Conservation (phyloP, 805 yeast genomes). For the Hanseniaspora singularis region DNA sequence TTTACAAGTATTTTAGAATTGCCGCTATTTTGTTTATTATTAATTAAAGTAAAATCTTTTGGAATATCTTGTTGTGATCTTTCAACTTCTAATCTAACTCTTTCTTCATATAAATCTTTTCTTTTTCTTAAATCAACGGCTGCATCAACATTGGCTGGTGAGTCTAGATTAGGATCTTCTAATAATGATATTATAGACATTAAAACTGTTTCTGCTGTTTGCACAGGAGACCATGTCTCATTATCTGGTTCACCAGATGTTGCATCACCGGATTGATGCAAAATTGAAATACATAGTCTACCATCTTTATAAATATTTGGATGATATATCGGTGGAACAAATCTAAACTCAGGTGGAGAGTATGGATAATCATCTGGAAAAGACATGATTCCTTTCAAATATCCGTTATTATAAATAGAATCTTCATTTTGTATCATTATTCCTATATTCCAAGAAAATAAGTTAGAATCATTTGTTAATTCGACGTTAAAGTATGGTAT, state of each 20-base stretch:
- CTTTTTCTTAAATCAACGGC: constrained; percentile 79
- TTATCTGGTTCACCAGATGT: constrained; percentile 78
- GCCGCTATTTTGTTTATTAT: neutral
- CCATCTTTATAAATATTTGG: constrained; percentile 95
- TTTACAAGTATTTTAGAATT: no score
- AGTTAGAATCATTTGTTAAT: constrained; percentile 46
- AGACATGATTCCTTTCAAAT: constrained; percentile 84
- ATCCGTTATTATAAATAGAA: constrained; percentile 87
- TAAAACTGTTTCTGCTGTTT: constrained; percentile 81
- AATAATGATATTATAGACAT: constrained; percentile 80
- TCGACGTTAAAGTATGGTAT: constrained; percentile 61
- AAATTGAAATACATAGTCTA: constrained; percentile 77
- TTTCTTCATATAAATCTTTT: constrained; percentile 60
- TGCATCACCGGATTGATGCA: constrained; percentile 85
- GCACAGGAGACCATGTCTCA: constrained; percentile 91
- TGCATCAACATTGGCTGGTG: constrained; percentile 96
- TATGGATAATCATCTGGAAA: constrained; percentile 88
- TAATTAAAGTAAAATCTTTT: constrained; percentile 44
- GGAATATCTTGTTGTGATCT: constrained; percentile 79
- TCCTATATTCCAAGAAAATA: constrained; percentile 69
- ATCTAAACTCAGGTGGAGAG: constrained; percentile 83
- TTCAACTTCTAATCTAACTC: constrained; percentile 71
- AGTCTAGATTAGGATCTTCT: constrained; percentile 84
- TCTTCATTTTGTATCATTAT: constrained; percentile 84
- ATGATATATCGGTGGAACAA: constrained; percentile 86